phyloP scores from a whole-genome alignment of 1,139 yeast species.

The Taphrina deformans region DNA sequence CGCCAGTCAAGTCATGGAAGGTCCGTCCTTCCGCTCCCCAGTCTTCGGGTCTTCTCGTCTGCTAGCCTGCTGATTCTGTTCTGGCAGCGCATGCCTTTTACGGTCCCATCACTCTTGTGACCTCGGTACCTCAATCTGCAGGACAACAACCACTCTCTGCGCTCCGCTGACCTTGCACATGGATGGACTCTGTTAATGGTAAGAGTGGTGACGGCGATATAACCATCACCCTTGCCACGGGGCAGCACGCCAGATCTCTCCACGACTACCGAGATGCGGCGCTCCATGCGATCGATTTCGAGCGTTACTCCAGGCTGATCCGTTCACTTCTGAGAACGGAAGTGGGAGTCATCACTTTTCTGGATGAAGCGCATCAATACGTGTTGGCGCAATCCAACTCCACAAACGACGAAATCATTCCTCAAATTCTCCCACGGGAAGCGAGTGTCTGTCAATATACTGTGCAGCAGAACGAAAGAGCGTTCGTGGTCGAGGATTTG shows the following conservation, averaged over 20 bases:
- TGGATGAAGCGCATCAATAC: conserved; percentile 6
- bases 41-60: too few relatives aligned
- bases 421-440: conserved; percentile 4
- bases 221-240: not conserved
- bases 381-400: conserved; percentile 1
- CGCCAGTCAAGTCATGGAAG: too few relatives aligned
- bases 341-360: not conserved
- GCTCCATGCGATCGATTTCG: not conserved
- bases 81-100: too few relatives aligned
- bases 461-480: not conserved
- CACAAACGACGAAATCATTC: not conserved
- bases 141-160: too few relatives aligned
- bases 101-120: too few relatives aligned
- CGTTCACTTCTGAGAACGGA: conserved; percentile 1
- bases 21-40: too few relatives aligned
- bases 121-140: too few relatives aligned
- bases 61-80: too few relatives aligned
- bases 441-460: conserved; percentile 12
- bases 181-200: not conserved
- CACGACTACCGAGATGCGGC: conserved; percentile 14
- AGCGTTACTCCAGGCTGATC: conserved; percentile 11
- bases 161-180: too few relatives aligned
- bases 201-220: not conserved
- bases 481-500: conserved; percentile 7
- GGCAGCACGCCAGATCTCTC: not conserved